These are phyloP conservation scores for Leptomonas seymouri DNA, from an alignment of 208 protist species.

Conservation along the genomic window DNA sequence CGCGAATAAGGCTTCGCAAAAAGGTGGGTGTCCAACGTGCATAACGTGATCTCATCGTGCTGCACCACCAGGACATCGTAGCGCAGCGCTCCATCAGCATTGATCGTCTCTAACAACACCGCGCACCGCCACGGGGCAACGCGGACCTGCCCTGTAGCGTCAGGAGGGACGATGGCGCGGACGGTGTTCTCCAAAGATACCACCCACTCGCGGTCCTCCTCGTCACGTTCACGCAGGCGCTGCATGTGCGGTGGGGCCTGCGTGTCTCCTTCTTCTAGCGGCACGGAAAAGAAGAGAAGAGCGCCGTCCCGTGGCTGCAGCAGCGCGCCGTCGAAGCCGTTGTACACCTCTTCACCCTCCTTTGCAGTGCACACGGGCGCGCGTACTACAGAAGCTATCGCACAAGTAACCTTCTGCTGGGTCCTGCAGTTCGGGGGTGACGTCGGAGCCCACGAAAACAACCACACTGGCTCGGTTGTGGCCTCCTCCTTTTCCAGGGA, in stretches of 20 bases:
- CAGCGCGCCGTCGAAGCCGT: constrained; percentile 33
- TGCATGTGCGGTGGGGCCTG: constrained; percentile 20
- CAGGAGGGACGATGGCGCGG: constrained; percentile 19
- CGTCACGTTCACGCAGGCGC: constrained; percentile 17
- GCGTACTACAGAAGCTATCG: not conserved
- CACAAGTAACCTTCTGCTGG: constrained; percentile 17
- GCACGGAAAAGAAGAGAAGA: constrained; percentile 25
- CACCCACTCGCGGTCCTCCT: constrained; percentile 24
- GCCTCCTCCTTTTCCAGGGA: not conserved
- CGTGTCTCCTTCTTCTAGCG: constrained; percentile 19
- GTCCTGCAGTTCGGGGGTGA: constrained; percentile 10
- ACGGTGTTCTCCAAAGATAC: constrained; percentile 29
- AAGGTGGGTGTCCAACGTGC: constrained; percentile 27
- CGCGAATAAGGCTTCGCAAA: constrained; percentile 10
- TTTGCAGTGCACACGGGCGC: not conserved
- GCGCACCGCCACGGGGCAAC: constrained; percentile 20
- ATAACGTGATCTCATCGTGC: constrained; percentile 19
- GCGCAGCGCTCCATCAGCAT: constrained; percentile 1
- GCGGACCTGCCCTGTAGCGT: constrained; percentile 4
- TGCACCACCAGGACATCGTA: constrained; percentile 32
- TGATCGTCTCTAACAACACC: constrained; percentile 23
- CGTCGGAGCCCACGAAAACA: constrained; percentile 8
- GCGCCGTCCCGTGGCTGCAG: constrained; percentile 28
- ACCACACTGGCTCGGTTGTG: not conserved
- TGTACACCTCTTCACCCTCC: constrained; percentile 14